These are phyloP conservation scores for Ceratocystis cubensis DNA, from an alignment of 2,329 filamentous ascomycete species.

Conservation along the genomic window DNA sequence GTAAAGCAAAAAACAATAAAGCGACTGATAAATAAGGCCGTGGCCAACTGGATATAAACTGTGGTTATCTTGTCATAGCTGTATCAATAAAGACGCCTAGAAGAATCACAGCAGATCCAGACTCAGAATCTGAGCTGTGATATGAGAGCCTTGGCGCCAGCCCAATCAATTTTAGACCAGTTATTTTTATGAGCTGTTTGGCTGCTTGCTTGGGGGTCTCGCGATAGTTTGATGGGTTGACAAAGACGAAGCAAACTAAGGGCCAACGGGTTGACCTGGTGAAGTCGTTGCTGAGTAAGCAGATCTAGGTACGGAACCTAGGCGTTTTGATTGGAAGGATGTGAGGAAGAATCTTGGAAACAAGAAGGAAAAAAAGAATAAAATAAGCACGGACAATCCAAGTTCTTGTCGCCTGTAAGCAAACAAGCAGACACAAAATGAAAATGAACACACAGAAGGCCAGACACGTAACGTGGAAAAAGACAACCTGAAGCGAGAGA, in stretches of 20 bases:
- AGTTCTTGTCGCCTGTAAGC: background rate
- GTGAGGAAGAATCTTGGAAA: background rate
- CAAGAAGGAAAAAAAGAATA: background rate
- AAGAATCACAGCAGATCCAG: background rate
- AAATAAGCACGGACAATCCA: background rate
- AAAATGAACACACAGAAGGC: background rate
- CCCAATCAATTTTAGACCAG: background rate
- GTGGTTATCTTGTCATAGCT: constrained; percentile 1
- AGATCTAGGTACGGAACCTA: no score
- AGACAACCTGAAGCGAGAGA: background rate
- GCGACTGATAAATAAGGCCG: background rate
- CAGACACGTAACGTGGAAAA: constrained; percentile 9
- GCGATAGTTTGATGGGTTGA: no score
- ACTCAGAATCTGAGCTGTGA: constrained; percentile 2
- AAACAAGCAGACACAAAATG: background rate
- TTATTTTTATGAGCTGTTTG: no score
- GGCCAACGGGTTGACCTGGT: no score
- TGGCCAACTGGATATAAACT: background rate
- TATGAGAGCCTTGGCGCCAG: background rate
- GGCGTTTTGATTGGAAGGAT: background rate
- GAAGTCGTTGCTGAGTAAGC: no score
- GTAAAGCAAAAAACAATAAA: constrained; percentile 6
- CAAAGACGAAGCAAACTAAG: no score
- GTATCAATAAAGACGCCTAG: background rate
- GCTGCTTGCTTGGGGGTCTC: background rate